Percentiles rank a stretch among this genome's conserved stretches.
Conservation (phyloP, 1,284 basidiomycete genomes). For the Microstroma glucosiphilum region DNA sequence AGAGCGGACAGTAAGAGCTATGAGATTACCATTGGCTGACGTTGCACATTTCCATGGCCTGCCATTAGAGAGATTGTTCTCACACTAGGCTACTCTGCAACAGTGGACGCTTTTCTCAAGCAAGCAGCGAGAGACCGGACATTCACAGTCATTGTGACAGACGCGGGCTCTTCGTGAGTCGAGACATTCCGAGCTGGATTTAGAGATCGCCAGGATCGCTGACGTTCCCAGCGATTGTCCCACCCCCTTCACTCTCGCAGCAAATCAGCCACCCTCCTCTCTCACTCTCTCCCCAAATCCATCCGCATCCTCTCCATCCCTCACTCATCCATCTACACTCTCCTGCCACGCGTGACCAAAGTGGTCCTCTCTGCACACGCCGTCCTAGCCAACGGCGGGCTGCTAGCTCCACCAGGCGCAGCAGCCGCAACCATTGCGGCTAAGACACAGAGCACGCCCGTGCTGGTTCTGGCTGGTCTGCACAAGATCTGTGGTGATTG, state of each 20-base stretch:
- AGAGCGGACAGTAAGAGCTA: not conserved
- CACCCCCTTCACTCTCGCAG: not conserved
- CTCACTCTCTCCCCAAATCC: slow-evolving; percentile 61
- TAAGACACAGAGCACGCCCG: slow-evolving; percentile 82
- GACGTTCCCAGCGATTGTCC: not conserved
- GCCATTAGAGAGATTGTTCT: slow-evolving; percentile 70
- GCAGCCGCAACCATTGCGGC: slow-evolving; percentile 80
- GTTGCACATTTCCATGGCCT: slow-evolving; percentile 53
- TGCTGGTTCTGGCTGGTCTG: slow-evolving; percentile 88
- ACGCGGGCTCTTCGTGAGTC: slow-evolving; percentile 75
- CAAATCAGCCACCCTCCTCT: slow-evolving; percentile 68
- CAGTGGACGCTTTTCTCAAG: slow-evolving; percentile 89
- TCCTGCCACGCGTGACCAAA: slow-evolving; percentile 96
- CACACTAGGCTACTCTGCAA: slow-evolving; percentile 86
- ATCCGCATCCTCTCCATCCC: slow-evolving; percentile 82
- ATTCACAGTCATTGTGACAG: slow-evolving; percentile 92
- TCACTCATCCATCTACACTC: slow-evolving; percentile 85
- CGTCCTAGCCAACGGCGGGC: slow-evolving; percentile 89
- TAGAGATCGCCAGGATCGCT: slow-evolving; percentile 11
- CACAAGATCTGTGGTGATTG: slow-evolving; percentile 93
- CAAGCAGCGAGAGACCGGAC: slow-evolving; percentile 81
- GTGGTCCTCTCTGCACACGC: slow-evolving; percentile 87
- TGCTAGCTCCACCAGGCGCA: slow-evolving; percentile 80
- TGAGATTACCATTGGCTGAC: not conserved
- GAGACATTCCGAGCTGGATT: not conserved